Base-by-base conservation (phyloP, 202 grass and related monocot genomes). In the Digitaria exilis region DNA sequence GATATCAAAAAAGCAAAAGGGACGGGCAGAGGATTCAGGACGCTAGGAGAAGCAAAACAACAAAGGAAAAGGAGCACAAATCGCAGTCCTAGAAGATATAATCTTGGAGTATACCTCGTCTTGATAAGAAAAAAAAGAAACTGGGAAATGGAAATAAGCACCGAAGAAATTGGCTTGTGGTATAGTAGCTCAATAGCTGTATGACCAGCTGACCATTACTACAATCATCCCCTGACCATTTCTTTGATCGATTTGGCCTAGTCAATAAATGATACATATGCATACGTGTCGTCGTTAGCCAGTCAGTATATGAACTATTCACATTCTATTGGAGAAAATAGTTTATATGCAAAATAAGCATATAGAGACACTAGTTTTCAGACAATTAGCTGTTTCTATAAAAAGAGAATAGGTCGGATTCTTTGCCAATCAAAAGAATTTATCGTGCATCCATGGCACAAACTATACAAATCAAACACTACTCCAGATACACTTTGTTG, bases 1-100 rank as follows among this genome's bases (percentile, higher is more conserved):
- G 65, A 35, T 12, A 60, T 77, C n/a, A 1, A 22, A 79, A 70
- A 83, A 39, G 46, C 73, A 66, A 77, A 48, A 71, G 31, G 54
- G 18, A 51, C 16, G 22, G 3, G 19, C 68, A 51, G 32, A 45
- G 6, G 52, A 46, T 78, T 78, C 72, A 10, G 55, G 28, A 50
- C 14, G 68, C 56, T 72, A 63, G 30, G 63, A 80, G 6, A 35
- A 56, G 73, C 28, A 34, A n/a, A 41, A 50, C 65, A 50, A 16
- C 57, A 55, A 72, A 65, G 46, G 19, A 1, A 8, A 1, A 57
- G 0, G 41, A 80, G 58, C 13, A 45, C 65, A 28, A 50, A 42
- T 69, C 35, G 0, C 25, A 57, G 10, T 50, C 4, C 29, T 30
- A 44, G 35, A n/a, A 22, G 39, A 44, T 42, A 45, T 8, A 45